phyloP scores from a whole-genome alignment of 164 flowering plant genomes.

The Kalanchoe fedtschenkoi region DNA sequence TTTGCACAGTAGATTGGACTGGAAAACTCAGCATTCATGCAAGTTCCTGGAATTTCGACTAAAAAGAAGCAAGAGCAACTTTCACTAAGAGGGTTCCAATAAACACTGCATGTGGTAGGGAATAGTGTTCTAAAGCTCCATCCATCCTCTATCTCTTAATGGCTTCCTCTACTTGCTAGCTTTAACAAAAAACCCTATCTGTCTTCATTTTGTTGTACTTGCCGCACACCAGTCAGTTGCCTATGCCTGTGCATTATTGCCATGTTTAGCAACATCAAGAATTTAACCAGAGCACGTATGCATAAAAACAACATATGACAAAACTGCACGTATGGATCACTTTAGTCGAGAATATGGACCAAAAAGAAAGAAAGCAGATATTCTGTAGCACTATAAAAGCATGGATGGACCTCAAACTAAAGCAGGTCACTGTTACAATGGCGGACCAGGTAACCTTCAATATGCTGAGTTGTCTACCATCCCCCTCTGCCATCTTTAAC shows the following conservation, averaged over 20 bases:
- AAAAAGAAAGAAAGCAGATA: neutral
- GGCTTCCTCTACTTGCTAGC: neutral
- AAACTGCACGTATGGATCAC: neutral
- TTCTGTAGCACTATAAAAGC: neutral
- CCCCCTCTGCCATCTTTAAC: neutral
- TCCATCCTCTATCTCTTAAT: neutral
- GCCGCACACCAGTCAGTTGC: neutral
- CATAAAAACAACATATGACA: neutral
- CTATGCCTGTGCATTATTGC: neutral
- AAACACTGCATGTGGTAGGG: slow-evolving; percentile 6
- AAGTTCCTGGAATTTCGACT: slow-evolving; percentile 2
- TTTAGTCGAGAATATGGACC: neutral
- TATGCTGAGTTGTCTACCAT: neutral
- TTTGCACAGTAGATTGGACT: no score
- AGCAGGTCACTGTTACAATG: neutral
- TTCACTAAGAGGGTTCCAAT: neutral
- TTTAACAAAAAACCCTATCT: neutral
- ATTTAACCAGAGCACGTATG: neutral
- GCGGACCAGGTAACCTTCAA: neutral
- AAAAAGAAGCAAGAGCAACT: neutral
- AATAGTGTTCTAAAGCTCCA: neutral
- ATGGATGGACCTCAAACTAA: neutral
- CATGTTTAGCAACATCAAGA: neutral
- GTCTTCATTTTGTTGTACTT: neutral
- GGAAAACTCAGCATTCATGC: slow-evolving; percentile 3